Conservation (phyloP, 2,329 filamentous ascomycete genomes). For the Aureobasidium pullulans region DNA sequence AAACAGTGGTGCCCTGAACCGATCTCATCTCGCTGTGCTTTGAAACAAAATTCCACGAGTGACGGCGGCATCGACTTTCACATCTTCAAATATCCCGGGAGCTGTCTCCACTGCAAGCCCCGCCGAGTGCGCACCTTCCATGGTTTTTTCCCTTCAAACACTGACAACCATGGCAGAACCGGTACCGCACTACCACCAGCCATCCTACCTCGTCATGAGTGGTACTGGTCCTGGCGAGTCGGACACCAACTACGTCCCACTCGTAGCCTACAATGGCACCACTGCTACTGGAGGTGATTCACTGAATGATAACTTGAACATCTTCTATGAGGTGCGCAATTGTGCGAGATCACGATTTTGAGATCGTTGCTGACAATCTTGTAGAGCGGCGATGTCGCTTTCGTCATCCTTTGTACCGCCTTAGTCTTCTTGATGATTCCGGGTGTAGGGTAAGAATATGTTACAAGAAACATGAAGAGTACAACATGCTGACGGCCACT, state of each 20-base stretch:
- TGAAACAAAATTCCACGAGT: neutral
- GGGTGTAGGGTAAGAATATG: conserved; percentile 58
- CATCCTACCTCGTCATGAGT: conserved; percentile 5
- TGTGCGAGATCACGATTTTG: neutral
- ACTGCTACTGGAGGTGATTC: conserved; percentile 59
- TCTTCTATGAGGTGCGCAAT: conserved; percentile 66
- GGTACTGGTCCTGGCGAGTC: neutral
- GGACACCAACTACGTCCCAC: conserved; percentile 21
- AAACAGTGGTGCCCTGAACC: too few species aligned
- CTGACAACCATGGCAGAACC: neutral
- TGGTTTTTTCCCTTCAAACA: neutral
- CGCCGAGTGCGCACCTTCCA: neutral
- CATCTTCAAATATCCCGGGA: neutral
- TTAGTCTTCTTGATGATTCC: conserved; percentile 90
- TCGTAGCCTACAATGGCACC: conserved; percentile 58
- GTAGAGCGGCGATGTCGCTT: conserved; percentile 73
- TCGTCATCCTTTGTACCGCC: conserved; percentile 68
- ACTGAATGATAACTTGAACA: conserved; percentile 64
- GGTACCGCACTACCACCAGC: neutral
- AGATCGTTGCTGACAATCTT: conserved; percentile 14
- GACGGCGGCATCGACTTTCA: neutral
- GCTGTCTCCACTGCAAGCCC: neutral
- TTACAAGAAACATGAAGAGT: neutral
- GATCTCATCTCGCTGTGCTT: neutral
- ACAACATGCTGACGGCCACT: neutral